Base-by-base conservation (phyloP, 306 rosid genomes). In the Acacia crassicarpa region DNA sequence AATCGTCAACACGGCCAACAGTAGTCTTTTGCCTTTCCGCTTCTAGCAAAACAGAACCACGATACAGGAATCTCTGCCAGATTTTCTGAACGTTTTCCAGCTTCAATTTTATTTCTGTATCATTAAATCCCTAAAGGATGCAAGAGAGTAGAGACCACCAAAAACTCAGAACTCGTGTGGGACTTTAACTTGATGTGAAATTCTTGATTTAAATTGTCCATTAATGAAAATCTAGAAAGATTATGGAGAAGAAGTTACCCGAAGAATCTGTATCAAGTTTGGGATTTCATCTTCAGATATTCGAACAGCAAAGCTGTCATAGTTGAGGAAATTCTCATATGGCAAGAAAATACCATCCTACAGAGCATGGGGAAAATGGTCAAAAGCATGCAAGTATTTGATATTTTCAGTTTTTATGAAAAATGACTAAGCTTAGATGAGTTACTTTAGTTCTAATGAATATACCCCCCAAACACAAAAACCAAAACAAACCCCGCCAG, bases 1-100 rank as follows among this genome's bases (percentile, higher is more conserved):
- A 93, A 78, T 93, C 92, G 81, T 49, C 87, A 69, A 81, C 82
- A 59, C 14, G 89, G 65, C 94, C 92, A 80, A 76, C 70, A 67
- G 59, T 63, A 41, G 82, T 5, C 51, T 86, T 93, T 81, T 92
- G 98, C 91, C 98, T 93, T 79, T 87, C 91, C 51, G 98, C 99
- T 89, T 95, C 99, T 22, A 95, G 94, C 90, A 93, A 78, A 71
- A 93, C 19, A 80, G 98, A 85, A 81, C 91, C 94, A 44, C 94
- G 90, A 63, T 91, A 86, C 79, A 89, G 32, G 82, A 91, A 91
- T 80, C 95, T 86, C 80, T 86, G 91, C 93, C 95, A 89, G 69
- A 88, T 54, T 80, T 89, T 89, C 83, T 79, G 86, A 44, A 89
- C 89, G 75, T 89, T 91, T 49, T 76, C 88, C 77, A 85, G 90